These are phyloP conservation scores for Spencermartinsiella europaea DNA, from an alignment of 805 yeast genomes.

Conservation along the genomic window DNA sequence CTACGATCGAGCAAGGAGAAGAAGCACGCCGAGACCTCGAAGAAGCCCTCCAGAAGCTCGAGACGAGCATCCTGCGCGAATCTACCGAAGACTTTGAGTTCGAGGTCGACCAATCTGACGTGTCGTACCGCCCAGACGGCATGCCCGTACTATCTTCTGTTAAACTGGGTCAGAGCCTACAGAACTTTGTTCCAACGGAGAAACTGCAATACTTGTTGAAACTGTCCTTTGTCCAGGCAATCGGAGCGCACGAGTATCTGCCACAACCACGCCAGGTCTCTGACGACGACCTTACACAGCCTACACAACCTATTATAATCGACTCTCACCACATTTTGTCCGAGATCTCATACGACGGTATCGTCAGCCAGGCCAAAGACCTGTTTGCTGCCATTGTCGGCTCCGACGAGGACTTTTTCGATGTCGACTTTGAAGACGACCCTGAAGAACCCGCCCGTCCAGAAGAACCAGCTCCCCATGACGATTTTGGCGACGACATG, in stretches of 20 bases:
- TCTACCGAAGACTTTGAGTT: constrained; percentile 54
- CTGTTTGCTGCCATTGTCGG: constrained; percentile 80
- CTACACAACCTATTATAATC: neutral
- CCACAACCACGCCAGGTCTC: constrained; percentile 5
- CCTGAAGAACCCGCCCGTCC: constrained; percentile 46
- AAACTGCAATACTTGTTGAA: constrained; percentile 58
- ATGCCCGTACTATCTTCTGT: constrained; percentile 71
- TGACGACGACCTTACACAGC: neutral
- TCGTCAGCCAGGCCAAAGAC: constrained; percentile 71
- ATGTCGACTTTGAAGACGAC: constrained; percentile 93
- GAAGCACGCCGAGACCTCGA: constrained; percentile 75
- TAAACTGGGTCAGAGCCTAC: constrained; percentile 78
- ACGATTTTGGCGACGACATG: constrained; percentile 27
- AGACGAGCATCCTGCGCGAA: constrained; percentile 74
- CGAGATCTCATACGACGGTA: constrained; percentile 89
- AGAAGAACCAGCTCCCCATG: constrained; percentile 13
- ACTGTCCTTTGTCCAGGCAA: constrained; percentile 53
- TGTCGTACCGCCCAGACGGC: constrained; percentile 51
- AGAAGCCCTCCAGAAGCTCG: constrained; percentile 74
- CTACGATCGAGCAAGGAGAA: constrained; percentile 65
- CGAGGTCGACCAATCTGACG: constrained; percentile 51
- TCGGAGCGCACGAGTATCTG: constrained; percentile 15
- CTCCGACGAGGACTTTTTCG: constrained; percentile 91
- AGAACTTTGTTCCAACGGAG: constrained; percentile 77
- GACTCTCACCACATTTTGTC: constrained; percentile 14